Conservation (phyloP, 2,329 filamentous ascomycete genomes). For the Monilinia fructigena region DNA sequence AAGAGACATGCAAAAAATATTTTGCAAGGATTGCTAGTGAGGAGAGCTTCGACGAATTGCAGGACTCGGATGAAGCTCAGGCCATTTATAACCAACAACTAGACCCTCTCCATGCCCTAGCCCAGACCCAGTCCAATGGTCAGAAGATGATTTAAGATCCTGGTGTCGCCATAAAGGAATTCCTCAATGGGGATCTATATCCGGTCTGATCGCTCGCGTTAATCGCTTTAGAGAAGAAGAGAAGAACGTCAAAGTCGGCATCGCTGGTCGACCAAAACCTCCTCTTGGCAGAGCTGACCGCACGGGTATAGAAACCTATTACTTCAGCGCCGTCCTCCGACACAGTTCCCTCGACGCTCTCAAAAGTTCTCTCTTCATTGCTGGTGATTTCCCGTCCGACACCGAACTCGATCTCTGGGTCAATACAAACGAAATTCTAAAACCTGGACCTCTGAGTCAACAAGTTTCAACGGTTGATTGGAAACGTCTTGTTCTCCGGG, state of each 20-base stretch:
- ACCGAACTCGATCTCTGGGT: slow-evolving; percentile 25
- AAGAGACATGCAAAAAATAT: not conserved
- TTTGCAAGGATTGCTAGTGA: not conserved
- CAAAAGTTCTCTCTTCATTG: slow-evolving; percentile 24
- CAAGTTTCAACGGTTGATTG: slow-evolving; percentile 4
- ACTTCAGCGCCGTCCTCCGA: slow-evolving; percentile 19
- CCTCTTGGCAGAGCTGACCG: slow-evolving; percentile 6
- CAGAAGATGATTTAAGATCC: slow-evolving; percentile 18
- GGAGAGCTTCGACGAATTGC: not conserved
- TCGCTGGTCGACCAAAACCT: slow-evolving; percentile 1
- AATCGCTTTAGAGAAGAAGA: slow-evolving; percentile 18
- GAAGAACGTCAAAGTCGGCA: slow-evolving; percentile 1
- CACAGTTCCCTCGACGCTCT: slow-evolving; percentile 23
- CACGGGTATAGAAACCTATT: slow-evolving; percentile 24
- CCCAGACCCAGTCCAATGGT: slow-evolving; percentile 17
- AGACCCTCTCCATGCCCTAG: not conserved
- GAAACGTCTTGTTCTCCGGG: slow-evolving; percentile 14
- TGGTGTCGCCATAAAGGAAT: slow-evolving; percentile 16
- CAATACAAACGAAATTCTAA: slow-evolving; percentile 6
- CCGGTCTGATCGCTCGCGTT: slow-evolving; percentile 9
- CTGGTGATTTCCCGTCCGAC: slow-evolving; percentile 25
- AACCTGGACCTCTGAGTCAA: not conserved
- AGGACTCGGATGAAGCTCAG: not conserved
- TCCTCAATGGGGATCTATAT: slow-evolving; percentile 17
- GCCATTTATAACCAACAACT: not conserved